These are phyloP conservation scores for Tylopilus sp. DNA, from an alignment of 1,284 basidiomycete genomes.

Conservation along the genomic window DNA sequence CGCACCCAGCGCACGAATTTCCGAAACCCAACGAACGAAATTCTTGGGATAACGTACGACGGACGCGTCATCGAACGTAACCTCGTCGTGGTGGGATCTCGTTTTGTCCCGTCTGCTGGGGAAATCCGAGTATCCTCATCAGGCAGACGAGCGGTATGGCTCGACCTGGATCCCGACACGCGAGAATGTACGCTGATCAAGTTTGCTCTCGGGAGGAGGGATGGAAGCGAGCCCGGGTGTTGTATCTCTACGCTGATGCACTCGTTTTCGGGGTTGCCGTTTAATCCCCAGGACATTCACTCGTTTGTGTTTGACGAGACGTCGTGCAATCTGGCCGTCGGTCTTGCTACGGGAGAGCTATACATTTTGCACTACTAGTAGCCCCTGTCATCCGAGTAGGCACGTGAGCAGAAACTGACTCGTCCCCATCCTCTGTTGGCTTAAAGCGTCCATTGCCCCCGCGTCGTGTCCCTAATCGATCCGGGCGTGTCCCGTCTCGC, in stretches of 20 bases:
- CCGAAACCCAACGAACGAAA: conserved; percentile 3
- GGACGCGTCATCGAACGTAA: conserved; percentile 6
- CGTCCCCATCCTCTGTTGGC: not conserved
- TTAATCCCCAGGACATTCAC: conserved; percentile 22
- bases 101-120: conserved; percentile 10
- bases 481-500: conserved; percentile 11
- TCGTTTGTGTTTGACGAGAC: conserved; percentile 27
- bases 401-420: too few species aligned
- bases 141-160: conserved; percentile 27
- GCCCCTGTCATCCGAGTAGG: too few species aligned
- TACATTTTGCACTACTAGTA: conserved; percentile 21
- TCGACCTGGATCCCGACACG: conserved; percentile 11
- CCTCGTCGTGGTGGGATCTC: conserved; percentile 7
- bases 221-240: not conserved
- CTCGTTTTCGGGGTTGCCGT: conserved; percentile 24
- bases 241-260: conserved; percentile 22
- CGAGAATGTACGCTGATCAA: conserved; percentile 19
- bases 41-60: conserved; percentile 17
- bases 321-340: conserved; percentile 23
- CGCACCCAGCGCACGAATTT: not conserved
- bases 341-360: conserved; percentile 22
- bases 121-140: conserved; percentile 22
- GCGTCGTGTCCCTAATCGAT: conserved; percentile 15
- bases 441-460: not conserved
- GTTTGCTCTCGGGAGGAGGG: conserved; percentile 14